These are phyloP conservation scores for Sordaria brevicollis DNA, from an alignment of 495 filamentous ascomycete genomes.

Conservation along the genomic window DNA sequence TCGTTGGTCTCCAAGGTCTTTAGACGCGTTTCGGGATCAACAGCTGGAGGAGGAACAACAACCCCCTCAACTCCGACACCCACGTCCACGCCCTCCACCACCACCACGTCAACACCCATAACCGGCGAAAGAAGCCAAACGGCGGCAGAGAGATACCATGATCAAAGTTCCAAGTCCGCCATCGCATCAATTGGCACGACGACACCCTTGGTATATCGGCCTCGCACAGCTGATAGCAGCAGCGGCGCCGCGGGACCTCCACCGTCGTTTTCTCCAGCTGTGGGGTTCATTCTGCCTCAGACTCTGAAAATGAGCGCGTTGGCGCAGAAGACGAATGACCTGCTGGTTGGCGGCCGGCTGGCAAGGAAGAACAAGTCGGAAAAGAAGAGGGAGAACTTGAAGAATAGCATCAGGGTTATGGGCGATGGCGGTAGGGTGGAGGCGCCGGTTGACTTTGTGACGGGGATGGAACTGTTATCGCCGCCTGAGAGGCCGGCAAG, in stretches of 20 bases:
- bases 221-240: background rate
- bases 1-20: slow-evolving; percentile 10
- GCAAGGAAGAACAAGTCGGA: slow-evolving; percentile 1
- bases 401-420: slow-evolving; percentile 4
- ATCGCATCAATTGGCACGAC: background rate
- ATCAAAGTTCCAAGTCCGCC: background rate
- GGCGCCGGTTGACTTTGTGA: background rate
- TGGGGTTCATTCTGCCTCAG: background rate
- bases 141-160: background rate
- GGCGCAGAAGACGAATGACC: background rate
- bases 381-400: slow-evolving; percentile 9
- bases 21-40: background rate
- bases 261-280: background rate
- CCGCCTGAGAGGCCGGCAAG: background rate
- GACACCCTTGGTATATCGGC: background rate
- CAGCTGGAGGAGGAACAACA: background rate
- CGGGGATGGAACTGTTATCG: background rate
- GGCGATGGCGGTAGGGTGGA: background rate
- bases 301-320: background rate
- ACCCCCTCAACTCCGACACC: background rate
- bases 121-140: background rate
- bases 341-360: background rate
- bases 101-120: background rate
- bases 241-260: background rate
- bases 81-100: background rate